Evolutionary conservation across 177 flowering plant genomes (phyloP), one percentile per base, ranked within the genome.

Genomic region (Vitis hybrid): DNA sequence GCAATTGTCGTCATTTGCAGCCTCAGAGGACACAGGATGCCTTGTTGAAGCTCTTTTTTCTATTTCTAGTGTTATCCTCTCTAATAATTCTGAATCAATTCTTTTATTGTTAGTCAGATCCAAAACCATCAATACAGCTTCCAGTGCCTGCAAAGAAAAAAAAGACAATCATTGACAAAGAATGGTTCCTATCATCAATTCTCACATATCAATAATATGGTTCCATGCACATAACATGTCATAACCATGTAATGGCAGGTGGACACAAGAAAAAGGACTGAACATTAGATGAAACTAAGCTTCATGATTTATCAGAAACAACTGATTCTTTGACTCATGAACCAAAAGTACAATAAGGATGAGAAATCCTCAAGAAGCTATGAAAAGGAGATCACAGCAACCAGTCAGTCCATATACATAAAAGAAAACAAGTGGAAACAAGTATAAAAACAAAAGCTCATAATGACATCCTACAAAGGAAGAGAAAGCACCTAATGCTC

Each of bases 41-140:
- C 18, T 64, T 44, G 60, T 38, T 53, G 85, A 77, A 72, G 75
- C 33, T 54, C 84, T 79, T 53, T 52, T 67, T 74, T 95, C 99
- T 63, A 94, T 70, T 73, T 92, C 90, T 64, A 47, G 38, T 82
- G 87, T 76, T 18, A 92, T 70, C 77, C 80, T 83, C 67, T 85
- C 92, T 72, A 95, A 75, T 53, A 94, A 80, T 18, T 79, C 86
- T 56, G 66, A 73, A 78, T 91, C 89, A 62, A 84, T 65, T 85
- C 89, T 81, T 81, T 91, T 94, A 74, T 80, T 78, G 53, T 68
- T 75, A 22, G 87, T 87, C 79, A 90, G 15, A 62, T 88, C 86
- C 67, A 91, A 75, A 24, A 94, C 92, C 89, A 71, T 89, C 70
- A 81, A 80, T 66, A 84, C 67, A 52, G 97, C 98, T 80, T 96